phyloP scores from a whole-genome alignment of 805 yeast species.

The Starmerella sp. region DNA sequence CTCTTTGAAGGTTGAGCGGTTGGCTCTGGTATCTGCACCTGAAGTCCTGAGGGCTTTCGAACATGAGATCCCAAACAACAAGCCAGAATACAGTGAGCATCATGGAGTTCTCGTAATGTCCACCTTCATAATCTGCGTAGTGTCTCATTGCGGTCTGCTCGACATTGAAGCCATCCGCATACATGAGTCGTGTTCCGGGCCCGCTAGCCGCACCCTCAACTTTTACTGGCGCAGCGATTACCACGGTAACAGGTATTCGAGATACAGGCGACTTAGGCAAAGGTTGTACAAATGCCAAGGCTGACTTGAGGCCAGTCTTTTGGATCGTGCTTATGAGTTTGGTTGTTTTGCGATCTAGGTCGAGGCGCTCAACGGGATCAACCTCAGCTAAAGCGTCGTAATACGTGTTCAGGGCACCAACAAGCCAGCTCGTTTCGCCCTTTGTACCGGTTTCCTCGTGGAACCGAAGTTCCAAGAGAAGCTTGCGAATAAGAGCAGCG shows the following conservation, averaged over 20 bases:
- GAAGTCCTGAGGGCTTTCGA: conserved; percentile 25
- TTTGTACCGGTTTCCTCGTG: conserved; percentile 14
- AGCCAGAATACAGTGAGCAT: conserved; percentile 25
- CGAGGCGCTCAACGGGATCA: conserved; percentile 19
- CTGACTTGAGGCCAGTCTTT: conserved; percentile 17
- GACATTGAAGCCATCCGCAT: conserved; percentile 22
- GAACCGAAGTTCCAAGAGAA: conserved; percentile 23
- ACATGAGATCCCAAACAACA: conserved; percentile 28
- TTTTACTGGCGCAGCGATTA: conserved; percentile 9
- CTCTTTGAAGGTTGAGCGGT: conserved; percentile 26
- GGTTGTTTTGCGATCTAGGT: conserved; percentile 22
- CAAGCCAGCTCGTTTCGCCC: conserved; percentile 21
- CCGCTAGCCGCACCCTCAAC: not conserved
- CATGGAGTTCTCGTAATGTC: conserved; percentile 30
- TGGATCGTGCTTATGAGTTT: conserved; percentile 17
- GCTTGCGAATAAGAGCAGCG: conserved; percentile 21
- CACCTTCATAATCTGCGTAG: conserved; percentile 30
- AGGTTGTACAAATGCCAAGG: conserved; percentile 11
- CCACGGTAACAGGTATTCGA: conserved; percentile 5
- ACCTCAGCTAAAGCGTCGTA: conserved; percentile 22
- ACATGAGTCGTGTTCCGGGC: conserved; percentile 11
- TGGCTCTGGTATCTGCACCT: conserved; percentile 27
- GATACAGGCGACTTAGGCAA: not conserved
- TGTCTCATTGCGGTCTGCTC: conserved; percentile 29
- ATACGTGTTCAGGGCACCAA: conserved; percentile 24